Conservation (phyloP, 192 early-diverging fungal species). For the Backusella mclennaniae region DNA sequence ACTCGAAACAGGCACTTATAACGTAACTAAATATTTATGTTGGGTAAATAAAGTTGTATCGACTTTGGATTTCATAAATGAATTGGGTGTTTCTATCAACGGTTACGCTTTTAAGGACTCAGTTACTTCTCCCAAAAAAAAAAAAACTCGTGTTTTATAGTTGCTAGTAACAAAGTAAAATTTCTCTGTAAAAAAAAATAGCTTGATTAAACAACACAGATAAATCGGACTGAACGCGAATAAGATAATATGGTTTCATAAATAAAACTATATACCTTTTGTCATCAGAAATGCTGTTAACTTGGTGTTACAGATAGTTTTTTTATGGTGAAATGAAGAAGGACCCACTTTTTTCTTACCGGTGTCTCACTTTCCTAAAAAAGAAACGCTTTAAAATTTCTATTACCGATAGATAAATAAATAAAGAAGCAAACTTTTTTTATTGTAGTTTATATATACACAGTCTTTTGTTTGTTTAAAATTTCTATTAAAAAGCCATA, state of each 20-base stretch:
- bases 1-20: slow-evolving; percentile 78
- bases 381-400: not conserved
- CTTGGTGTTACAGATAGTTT: not conserved
- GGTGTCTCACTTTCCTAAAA: not conserved
- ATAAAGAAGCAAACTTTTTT: slow-evolving; percentile 1
- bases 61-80: slow-evolving; percentile 11
- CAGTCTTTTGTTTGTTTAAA: not conserved
- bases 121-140: too few species aligned
- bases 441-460: not conserved
- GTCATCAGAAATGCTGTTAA: not conserved
- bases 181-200: too few species aligned
- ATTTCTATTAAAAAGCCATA: slow-evolving; percentile 35
- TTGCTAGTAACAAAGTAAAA: too few species aligned
- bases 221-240: too few species aligned
- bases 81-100: not conserved
- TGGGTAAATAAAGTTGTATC: slow-evolving; percentile 54
- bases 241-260: not conserved
- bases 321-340: not conserved
- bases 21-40: slow-evolving; percentile 59
- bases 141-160: too few species aligned
- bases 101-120: too few species aligned
- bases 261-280: not conserved
- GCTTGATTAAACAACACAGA: too few species aligned
- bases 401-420: not conserved
- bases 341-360: not conserved